These are phyloP conservation scores for Lodderomyces oxycetoniae DNA, from an alignment of 1,139 yeast genomes.

Conservation along the genomic window DNA sequence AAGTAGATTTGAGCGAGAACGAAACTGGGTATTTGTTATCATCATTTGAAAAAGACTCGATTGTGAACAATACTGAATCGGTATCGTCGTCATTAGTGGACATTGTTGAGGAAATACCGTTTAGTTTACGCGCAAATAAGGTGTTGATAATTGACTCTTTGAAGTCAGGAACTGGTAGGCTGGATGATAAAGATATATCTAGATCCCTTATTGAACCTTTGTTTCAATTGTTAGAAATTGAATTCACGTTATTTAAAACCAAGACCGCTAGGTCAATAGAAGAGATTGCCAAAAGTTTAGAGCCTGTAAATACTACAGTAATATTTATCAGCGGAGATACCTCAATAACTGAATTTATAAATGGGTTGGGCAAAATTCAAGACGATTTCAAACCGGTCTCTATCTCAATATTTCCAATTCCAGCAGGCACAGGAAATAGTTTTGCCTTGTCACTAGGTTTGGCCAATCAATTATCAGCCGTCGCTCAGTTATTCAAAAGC, in stretches of 20 bases:
- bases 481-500: slow-evolving; percentile 39
- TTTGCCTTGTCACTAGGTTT: slow-evolving; percentile 59
- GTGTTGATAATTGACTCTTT: slow-evolving; percentile 46
- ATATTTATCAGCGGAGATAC: slow-evolving; percentile 83
- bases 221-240: slow-evolving; percentile 30
- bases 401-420: slow-evolving; percentile 48
- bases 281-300: slow-evolving; percentile 29
- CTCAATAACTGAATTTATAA: slow-evolving; percentile 70
- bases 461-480: slow-evolving; percentile 29
- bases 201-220: slow-evolving; percentile 41
- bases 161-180: slow-evolving; percentile 53
- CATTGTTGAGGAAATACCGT: slow-evolving; percentile 5
- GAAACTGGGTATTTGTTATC: no score
- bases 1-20: no score
- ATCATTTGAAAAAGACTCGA: no score
- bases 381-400: slow-evolving; percentile 5
- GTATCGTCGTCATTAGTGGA: no score
- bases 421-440: slow-evolving; percentile 88
- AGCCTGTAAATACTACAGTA: slow-evolving; percentile 31
- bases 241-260: slow-evolving; percentile 40
- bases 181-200: slow-evolving; percentile 36
- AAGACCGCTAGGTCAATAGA: slow-evolving; percentile 26
- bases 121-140: slow-evolving; percentile 5
- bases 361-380: slow-evolving; percentile 32
- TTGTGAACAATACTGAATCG: no score